Base-by-base conservation (phyloP, 2,329 filamentous ascomycete species). In the Claviceps lovelessii region DNA sequence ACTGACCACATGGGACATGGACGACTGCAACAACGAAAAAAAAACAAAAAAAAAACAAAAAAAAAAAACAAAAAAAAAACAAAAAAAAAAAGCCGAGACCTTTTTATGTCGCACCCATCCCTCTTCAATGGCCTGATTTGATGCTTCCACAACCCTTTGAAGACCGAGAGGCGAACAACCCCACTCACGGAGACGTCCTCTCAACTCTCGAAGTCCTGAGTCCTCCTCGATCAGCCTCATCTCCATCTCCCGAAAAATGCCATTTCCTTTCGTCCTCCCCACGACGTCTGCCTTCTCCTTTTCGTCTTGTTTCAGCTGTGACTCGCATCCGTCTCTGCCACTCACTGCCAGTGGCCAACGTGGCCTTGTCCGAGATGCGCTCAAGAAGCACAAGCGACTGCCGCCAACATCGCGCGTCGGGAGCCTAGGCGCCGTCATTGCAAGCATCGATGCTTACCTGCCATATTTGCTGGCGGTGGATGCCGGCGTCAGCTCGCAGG, bases 341-440 rank as follows among this genome's bases (percentile, higher is more conserved):
- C 80, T 91, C 62, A 80, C 81, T 54, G 85, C 89, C 28, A 90
- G 90, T 60, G 91, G 88, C 9, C 83, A 88, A 64, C 88, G 93
- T 57, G 86, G 87, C 61, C 81, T 95, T 19, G 78, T 96, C 52
- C 84, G 89, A 62, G 84, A 91, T 68, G 80, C 83, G 3, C 77
- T 98, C 57, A 97, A 97, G 72, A 83, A 83, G 62, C 84, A 96
- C 75, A 97, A 95, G 70, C 83, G 89, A 53, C 79, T 95, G n/a
- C 78, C 87, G 4, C 76, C 85, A 9, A 67, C 79, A 10, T 83
- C 86, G 29, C 87, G 89, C 67, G 73, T 81, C 6, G 75, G 83
- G 28, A 83, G 89, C 64, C 77, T 98, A 6, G 75, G 81, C 29
- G 78, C 79, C 6, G 76, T 97, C 42, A 75, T 88, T 54, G 77